Base-by-base conservation (phyloP, 495 filamentous ascomycete genomes). In the Penicillium canescens region DNA sequence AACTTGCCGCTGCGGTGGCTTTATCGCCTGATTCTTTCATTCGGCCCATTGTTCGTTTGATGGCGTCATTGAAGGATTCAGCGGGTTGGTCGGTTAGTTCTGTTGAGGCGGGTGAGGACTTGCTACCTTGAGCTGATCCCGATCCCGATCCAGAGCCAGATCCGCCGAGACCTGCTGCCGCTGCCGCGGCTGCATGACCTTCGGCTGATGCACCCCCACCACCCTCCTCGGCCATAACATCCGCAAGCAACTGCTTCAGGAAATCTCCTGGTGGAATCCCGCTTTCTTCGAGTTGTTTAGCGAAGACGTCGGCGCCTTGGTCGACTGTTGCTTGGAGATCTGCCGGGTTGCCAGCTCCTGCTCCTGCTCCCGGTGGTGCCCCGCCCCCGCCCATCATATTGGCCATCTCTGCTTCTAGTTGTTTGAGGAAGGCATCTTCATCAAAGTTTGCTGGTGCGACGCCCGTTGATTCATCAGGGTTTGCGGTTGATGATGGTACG, bases 31-130 rank as follows among this genome's bases (percentile, higher is more conserved):
- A 94, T 35, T 82, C 77, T 56, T 94, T 89, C 90, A 98, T 96
- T 31, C 94, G 87, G 70, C 95, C 87, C 85, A 97, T 96, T 0
- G 93, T 96, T 48, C 82, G 82, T 42, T 84, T 82, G 62, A 98
- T 98, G 4, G 90, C 92, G 50, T 94, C 90, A 66, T 92, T 91
- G 69, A 98, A 98, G 12, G 82, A 81, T 11, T 86, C 84, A 10
- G 68, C 45, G 26, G 66, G 65, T 31, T 58, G 6, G 28, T 31
- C 28, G 4, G 28, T 31, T 7, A 2, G 36, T 50, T 69, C 50
- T 14, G 57, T 46, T 20, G 55, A 38, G 8, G 28, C 28, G 6
- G 28, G 4, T 10, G 28, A 31, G 6, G 4, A 8, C 7, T 31
- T 31, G 28, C 9, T 31, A 8, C 6, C 9, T 9, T 31, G 28